phyloP scores from a whole-genome alignment of 2,329 filamentous ascomycete genomes.

The Cylindrodendrum hubeiense region DNA sequence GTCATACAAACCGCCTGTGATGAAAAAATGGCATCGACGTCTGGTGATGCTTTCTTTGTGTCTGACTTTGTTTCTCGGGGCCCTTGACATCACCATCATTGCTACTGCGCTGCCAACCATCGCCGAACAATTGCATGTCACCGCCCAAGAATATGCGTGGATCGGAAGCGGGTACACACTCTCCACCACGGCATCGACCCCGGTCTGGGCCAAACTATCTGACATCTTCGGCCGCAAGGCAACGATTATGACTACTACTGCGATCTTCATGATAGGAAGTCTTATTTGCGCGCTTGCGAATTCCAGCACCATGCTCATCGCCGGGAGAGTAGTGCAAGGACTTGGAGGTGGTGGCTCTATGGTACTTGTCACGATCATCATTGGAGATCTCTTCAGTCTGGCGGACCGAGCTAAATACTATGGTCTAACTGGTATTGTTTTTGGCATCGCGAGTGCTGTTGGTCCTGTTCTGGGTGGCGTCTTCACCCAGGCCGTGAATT shows the following conservation, averaged over 20 bases:
- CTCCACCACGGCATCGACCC: slow-evolving; percentile 38
- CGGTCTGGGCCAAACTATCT: slow-evolving; percentile 58
- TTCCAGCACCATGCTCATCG: slow-evolving; percentile 61
- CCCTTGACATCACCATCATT: slow-evolving; percentile 45
- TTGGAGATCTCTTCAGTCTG: slow-evolving; percentile 66
- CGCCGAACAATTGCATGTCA: slow-evolving; percentile 32
- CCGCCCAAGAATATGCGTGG: slow-evolving; percentile 44
- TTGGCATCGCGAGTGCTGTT: slow-evolving; percentile 74
- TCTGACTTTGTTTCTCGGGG: slow-evolving; percentile 41
- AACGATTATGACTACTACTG: slow-evolving; percentile 53
- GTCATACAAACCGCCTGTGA: slow-evolving; percentile 35
- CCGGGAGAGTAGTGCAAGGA: slow-evolving; percentile 48
- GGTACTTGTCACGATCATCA: slow-evolving; percentile 44
- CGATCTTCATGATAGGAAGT: slow-evolving; percentile 64
- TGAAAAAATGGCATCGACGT: slow-evolving; percentile 36
- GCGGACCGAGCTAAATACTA: slow-evolving; percentile 64
- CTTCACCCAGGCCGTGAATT: slow-evolving; percentile 71
- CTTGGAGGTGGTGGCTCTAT: slow-evolving; percentile 39
- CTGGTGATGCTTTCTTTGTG: slow-evolving; percentile 42
- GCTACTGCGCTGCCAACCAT: slow-evolving; percentile 46
- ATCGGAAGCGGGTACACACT: slow-evolving; percentile 43
- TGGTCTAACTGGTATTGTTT: slow-evolving; percentile 64
- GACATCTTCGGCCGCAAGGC: slow-evolving; percentile 65
- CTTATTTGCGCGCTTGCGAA: slow-evolving; percentile 63
- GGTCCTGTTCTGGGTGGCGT: slow-evolving; percentile 76